Base-by-base conservation (phyloP, 2,329 filamentous ascomycete genomes). In the Corynespora cassiicola region DNA sequence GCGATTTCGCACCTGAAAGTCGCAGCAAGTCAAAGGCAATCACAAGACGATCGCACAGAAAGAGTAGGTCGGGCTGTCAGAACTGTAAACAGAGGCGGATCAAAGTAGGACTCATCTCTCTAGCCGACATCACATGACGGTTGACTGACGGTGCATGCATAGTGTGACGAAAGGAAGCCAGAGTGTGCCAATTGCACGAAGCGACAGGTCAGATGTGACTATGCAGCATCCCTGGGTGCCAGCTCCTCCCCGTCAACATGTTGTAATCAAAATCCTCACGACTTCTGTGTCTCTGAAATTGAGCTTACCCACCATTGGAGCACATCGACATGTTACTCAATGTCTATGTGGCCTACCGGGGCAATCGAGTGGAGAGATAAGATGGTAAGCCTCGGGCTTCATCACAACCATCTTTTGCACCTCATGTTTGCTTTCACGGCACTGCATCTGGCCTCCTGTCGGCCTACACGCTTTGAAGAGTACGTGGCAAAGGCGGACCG, bases 151-250 rank as follows among this genome's bases (percentile, higher is more conserved):
- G 25, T 19, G 16, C 17, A 2, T 35, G 10, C 4, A 14, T 18
- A 63, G 60, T 63, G 58, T 35, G 60, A 63, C n/a, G 60, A 62
- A 32, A 32, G 30, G 11, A 61, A 52, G 18, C 60, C 60, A 7
- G 34, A 47, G 30, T 63, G 60, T 32, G 36, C 25, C 2, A 60
- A 59, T 24, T 63, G 60, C 24, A 42, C 38, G 18, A 45, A 43
- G 16, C 54, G 58, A 15, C 43, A 58, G 18, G 45, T 58, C 7
- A 28, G 36, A 7, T 63, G 59, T 36, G 48, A 55, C 28, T 61
- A 58, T 32, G n/a, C 36, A 31, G 12, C 29, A 31, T 9, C 17
- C 18, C 3, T 15, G 16, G 23, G 12, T 21, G 17, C 16, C 19
- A 22, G 21, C 21, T 19, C 34, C 11, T 19, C 20, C 12, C 24